Percentiles rank a stretch among this genome's conserved stretches.
These are phyloP conservation scores for Lachancea fermentati DNA, from an alignment of 805 yeast genomes.

Conservation along the genomic window DNA sequence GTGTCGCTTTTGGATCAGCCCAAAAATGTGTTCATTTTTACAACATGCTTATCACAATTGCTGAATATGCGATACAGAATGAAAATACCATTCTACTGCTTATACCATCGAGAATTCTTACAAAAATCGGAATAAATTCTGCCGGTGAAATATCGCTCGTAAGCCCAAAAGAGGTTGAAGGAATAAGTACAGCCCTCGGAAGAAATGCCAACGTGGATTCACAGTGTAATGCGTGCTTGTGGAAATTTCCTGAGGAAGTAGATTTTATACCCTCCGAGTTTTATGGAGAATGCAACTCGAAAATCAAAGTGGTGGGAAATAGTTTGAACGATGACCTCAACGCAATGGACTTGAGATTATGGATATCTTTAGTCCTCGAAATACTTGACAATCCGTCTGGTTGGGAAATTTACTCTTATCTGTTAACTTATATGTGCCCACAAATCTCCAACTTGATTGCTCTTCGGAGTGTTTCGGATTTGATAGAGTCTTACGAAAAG, in stretches of 20 bases:
- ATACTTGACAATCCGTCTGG: constrained; percentile 48
- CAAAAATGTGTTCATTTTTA: constrained; percentile 25
- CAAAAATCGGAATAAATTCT: constrained; percentile 47
- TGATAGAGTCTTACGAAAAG: constrained; percentile 38
- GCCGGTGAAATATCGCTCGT: constrained; percentile 44
- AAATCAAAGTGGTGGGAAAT: constrained; percentile 18
- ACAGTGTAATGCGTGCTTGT: constrained; percentile 29
- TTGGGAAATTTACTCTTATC: constrained; percentile 68
- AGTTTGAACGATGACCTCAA: constrained; percentile 19
- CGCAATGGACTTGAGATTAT: constrained; percentile 40
- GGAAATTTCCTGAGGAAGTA: constrained; percentile 59
- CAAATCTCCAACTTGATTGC: constrained; percentile 57
- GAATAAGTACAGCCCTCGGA: constrained; percentile 53
- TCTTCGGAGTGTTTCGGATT: constrained; percentile 40
- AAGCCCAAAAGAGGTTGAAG: constrained; percentile 57
- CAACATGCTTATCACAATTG: constrained; percentile 27
- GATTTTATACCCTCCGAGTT: constrained; percentile 42
- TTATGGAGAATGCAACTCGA: constrained; percentile 37
- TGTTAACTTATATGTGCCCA: constrained; percentile 63
- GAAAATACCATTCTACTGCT: constrained; percentile 37
- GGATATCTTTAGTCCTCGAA: constrained; percentile 47
- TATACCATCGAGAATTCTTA: constrained; percentile 45
- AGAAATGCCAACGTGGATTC: constrained; percentile 38
- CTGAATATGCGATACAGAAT: constrained; percentile 33
- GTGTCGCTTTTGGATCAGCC: constrained; percentile 21